phyloP scores from a whole-genome alignment of 192 early-diverging fungal species.

The Coemansia sp. region DNA sequence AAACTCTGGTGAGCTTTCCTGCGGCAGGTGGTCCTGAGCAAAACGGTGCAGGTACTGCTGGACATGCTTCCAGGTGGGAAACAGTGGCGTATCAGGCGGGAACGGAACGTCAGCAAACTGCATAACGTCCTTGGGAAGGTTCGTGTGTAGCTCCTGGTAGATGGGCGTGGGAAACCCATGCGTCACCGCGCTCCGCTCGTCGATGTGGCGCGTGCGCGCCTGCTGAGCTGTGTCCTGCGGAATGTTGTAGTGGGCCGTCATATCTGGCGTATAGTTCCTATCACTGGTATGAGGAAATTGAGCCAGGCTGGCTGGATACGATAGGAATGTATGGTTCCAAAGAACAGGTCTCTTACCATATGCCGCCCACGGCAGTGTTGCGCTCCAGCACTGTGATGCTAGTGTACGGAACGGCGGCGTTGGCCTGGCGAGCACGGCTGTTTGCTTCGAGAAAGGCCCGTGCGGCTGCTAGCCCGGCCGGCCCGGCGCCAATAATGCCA shows the following conservation, averaged over 20 bases:
- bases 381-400: constrained; percentile 48
- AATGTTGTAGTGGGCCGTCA: constrained; percentile 19
- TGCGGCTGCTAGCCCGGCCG: constrained; percentile 26
- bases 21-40: constrained; percentile 9
- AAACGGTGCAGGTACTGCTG: constrained; percentile 35
- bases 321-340: not conserved
- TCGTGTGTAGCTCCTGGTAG: constrained; percentile 49
- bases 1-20: not conserved
- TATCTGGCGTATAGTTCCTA: constrained; percentile 50
- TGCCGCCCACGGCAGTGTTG: constrained; percentile 43
- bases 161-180: constrained; percentile 28
- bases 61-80: constrained; percentile 39
- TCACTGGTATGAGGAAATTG: not conserved
- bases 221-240: constrained; percentile 7
- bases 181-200: constrained; percentile 6
- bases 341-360: constrained; percentile 39
- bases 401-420: not conserved
- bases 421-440: not conserved
- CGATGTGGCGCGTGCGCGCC: not conserved
- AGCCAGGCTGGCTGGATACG: not conserved
- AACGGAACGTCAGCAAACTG: constrained; percentile 44
- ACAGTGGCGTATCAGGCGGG: constrained; percentile 19
- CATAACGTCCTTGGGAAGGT: constrained; percentile 53
- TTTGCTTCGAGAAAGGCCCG: constrained; percentile 18
- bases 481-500: constrained; percentile 27